These are phyloP conservation scores for Rhynchosporium secalis DNA, from an alignment of 2,329 filamentous ascomycete genomes.

Conservation along the genomic window DNA sequence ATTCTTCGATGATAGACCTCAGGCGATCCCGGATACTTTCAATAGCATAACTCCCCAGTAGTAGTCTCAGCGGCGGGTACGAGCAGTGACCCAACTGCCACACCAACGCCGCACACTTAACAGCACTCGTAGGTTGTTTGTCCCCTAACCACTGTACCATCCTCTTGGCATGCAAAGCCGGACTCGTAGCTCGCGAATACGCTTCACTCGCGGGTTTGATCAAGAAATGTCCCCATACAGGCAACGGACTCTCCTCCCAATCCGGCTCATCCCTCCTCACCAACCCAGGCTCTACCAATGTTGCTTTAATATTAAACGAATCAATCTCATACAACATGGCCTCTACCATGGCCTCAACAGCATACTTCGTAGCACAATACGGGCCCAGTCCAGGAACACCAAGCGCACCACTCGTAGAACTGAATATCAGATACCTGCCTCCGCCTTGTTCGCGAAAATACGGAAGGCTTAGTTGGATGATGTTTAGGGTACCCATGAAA, in stretches of 20 bases:
- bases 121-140: constrained; percentile 85
- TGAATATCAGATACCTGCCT: constrained; percentile 92
- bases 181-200: constrained; percentile 75
- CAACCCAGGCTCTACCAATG: constrained; percentile 87
- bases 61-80: constrained; percentile 82
- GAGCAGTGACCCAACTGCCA: constrained; percentile 95
- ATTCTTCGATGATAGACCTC: constrained; percentile 88
- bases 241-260: constrained; percentile 54
- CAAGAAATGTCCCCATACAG: constrained; percentile 87
- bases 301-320: constrained; percentile 87
- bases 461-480: constrained; percentile 83
- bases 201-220: constrained; percentile 83
- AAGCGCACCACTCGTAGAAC: constrained; percentile 86
- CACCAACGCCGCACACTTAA: constrained; percentile 89
- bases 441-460: constrained; percentile 76
- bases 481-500: constrained; percentile 92
- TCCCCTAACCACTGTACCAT: constrained; percentile 96
- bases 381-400: constrained; percentile 90
- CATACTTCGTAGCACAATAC: constrained; percentile 96
- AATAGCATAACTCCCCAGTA: constrained; percentile 92
- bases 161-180: constrained; percentile 82
- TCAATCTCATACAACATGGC: constrained; percentile 97
- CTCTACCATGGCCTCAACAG: constrained; percentile 92
- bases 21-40: constrained; percentile 92
- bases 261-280: constrained; percentile 82